Evolutionary conservation across 176 grass and related monocot genomes (phyloP), one percentile per base, ranked within the genome.

Genomic region (Zizania latifolia): DNA sequence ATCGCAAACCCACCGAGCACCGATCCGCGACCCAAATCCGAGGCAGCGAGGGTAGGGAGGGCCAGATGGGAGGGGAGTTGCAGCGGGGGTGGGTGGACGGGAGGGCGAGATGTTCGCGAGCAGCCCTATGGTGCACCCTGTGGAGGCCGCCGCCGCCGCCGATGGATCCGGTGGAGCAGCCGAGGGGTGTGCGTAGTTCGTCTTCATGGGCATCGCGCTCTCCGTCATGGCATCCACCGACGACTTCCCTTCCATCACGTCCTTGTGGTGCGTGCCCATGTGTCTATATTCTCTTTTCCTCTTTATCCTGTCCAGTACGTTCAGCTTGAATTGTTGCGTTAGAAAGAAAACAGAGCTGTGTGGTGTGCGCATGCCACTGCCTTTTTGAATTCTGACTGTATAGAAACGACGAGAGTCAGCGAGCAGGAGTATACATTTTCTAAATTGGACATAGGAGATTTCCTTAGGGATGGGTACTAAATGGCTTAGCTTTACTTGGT

Each of bases 141-240:
- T 97, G 77, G 91, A 93, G 81, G 94, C n/a, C n/a, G n/a, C n/a
- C 92, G 77, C 91, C 90, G 78, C 86, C 88, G 45, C 71, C 89
- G 19, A 77, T 88, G 65, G 74, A 85, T 72, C 88, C 90, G 85
- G 86, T 35, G 68, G 78, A 68, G 86, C 83, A 87, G 54, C 86
- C 90, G 15, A 72, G 71, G 6, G 74, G 78, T 1, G 86, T 93
- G 61, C 80, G 36, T 91, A 98, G 71, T 81, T 98, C 78, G 34
- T 80, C 65, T 89, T 98, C 74, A 91, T 89, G 8, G 80, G 50
- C 40, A 63, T 83, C 55, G 81, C 94, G 7, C 84, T 98, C 70
- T 60, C 80, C 60, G 75, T 85, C 70, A 98, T 98, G 94, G 87
- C 83, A 10, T 87, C 94, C 77, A 83, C 94, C 66, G 39, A 21